Evolutionary conservation across 1,284 basidiomycete genomes (phyloP), one percentile per base, ranked within the genome.

Genomic region (Cryptococcus neoformans): DNA sequence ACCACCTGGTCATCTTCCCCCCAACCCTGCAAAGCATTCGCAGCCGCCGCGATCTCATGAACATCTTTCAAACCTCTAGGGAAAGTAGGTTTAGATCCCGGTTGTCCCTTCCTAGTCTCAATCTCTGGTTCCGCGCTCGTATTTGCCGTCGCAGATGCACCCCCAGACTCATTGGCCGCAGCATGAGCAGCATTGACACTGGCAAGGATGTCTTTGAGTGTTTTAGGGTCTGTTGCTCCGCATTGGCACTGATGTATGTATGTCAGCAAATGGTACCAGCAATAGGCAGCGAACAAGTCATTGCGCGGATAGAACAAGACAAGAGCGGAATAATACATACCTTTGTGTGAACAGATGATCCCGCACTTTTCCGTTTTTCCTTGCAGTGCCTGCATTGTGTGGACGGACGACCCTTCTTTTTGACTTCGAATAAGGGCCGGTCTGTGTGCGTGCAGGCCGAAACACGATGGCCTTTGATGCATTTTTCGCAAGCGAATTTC

Each of bases 401-500:
- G n/a, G 87, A 81, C 0, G 88, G 88, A 51, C 88, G 56, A 14
- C 88, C 77, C 86, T 90, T 84, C 76, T 87, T 87, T 81, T 89
- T 87, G 66, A 92, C 85, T 77, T 89, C 87, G 72, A 85, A 89
- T 53, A 89, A 80, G 34, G 88, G 85, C 44, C 88, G 82, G 68
- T 88, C 87, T 59, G 83, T 85, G 72, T 89, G 88, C 57, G 85
- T 84, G 75, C 88, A 90, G 48, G 83, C 81, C 8, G 87, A 87
- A 11, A 87, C 88, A 41, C 88, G 85, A 77, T 90, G 88, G 10
- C 88, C 88, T 75, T 89, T 89, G 77, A 90, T 89, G 77, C 88
- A 90, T 45, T 87, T 87, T 75, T 87, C 87, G 70, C 87, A 89
- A 62, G 62, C 63, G 45, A 66, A 77, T 60, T 90, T 90, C 80